These are phyloP conservation scores for Ambrosiella xylebori DNA, from an alignment of 2,329 filamentous ascomycete species.

Conservation along the genomic window DNA sequence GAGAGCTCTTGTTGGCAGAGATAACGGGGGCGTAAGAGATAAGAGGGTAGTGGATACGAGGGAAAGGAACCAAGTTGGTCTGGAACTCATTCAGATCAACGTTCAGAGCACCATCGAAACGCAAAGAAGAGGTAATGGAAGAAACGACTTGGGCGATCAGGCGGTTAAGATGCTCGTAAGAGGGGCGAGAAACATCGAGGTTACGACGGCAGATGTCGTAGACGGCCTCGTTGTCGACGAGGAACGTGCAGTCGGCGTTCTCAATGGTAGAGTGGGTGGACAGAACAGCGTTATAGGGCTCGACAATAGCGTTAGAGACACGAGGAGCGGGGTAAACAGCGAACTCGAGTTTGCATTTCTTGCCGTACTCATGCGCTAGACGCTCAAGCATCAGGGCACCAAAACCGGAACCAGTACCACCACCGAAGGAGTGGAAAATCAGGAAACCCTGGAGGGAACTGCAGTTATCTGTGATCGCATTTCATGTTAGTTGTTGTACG, in stretches of 20 bases:
- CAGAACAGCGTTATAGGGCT: slow-evolving; percentile 58
- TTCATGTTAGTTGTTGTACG: slow-evolving; percentile 14
- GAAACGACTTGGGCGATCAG: slow-evolving; percentile 58
- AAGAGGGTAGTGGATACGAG: slow-evolving; percentile 56
- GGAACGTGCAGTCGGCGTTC: slow-evolving; percentile 64
- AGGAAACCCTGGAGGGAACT: slow-evolving; percentile 55
- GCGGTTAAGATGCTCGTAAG: slow-evolving; percentile 56
- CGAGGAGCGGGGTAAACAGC: slow-evolving; percentile 54
- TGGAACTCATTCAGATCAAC: slow-evolving; percentile 65
- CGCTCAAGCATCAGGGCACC: slow-evolving; percentile 56
- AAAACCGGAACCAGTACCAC: slow-evolving; percentile 56
- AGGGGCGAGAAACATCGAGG: slow-evolving; percentile 50
- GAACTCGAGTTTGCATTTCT: slow-evolving; percentile 64
- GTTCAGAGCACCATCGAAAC: slow-evolving; percentile 56
- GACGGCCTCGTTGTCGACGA: slow-evolving; percentile 59
- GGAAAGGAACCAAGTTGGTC: slow-evolving; percentile 58
- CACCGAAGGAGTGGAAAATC: slow-evolving; percentile 59
- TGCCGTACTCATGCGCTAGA: slow-evolving; percentile 55
- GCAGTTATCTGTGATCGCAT: slow-evolving; percentile 44
- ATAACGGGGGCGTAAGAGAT: slow-evolving; percentile 58
- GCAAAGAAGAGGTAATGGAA: slow-evolving; percentile 55
- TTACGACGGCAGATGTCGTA: slow-evolving; percentile 61
- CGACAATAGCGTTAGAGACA: slow-evolving; percentile 52
- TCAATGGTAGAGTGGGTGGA: slow-evolving; percentile 61
- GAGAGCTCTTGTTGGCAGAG: slow-evolving; percentile 57